These are phyloP conservation scores for Lactarius trivialis DNA, from an alignment of 768 basidiomycete species.

Conservation along the genomic window DNA sequence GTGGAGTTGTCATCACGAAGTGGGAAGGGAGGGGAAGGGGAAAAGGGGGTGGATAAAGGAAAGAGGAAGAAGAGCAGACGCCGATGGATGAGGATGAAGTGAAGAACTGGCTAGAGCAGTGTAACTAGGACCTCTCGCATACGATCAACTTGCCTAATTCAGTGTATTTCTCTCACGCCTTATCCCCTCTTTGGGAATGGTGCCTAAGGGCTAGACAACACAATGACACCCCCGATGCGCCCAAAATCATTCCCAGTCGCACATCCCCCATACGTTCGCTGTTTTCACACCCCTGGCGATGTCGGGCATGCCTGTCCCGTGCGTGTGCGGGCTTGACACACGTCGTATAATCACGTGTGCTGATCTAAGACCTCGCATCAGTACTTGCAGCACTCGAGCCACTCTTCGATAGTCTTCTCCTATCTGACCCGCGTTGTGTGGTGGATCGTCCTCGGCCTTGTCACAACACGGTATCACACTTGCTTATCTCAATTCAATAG, in stretches of 20 bases:
- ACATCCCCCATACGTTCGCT: not conserved
- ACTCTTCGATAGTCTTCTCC: not conserved
- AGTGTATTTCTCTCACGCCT: constrained; percentile 1
- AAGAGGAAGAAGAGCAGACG: not conserved
- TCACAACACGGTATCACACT: not conserved
- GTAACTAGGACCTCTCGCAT: not conserved
- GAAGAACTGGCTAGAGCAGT: constrained; percentile 1
- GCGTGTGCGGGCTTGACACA: not conserved
- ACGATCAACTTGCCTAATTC: not conserved
- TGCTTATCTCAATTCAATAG: not conserved
- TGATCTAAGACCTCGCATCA: not conserved
- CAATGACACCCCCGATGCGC: not conserved
- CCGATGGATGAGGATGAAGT: not conserved
- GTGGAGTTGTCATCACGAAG: constrained; percentile 66
- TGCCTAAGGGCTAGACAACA: not conserved
- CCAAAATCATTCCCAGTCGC: not conserved
- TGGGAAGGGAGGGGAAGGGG: constrained; percentile 11
- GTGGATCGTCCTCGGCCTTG: not conserved
- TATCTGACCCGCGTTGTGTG: not conserved
- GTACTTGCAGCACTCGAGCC: not conserved
- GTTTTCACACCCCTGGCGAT: not conserved
- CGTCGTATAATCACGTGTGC: not conserved
- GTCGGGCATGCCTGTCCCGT: not conserved
- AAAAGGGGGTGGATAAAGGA: constrained; percentile 20
- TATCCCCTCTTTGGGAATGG: not conserved